Evolutionary conservation across 306 rosid species (phyloP).

Genomic region (Sindora glabra): DNA sequence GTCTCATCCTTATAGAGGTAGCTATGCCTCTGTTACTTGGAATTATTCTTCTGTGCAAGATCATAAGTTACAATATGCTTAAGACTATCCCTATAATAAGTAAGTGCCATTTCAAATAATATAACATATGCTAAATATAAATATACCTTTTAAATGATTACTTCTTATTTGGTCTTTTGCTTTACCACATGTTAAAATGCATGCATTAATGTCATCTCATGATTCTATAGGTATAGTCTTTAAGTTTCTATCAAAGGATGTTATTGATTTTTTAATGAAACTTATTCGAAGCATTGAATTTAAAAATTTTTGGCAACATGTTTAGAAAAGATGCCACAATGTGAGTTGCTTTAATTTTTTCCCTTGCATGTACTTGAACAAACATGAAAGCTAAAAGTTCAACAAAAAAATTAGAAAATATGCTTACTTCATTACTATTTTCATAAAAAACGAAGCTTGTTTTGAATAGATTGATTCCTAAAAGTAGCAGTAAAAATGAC

Average conservation of each 20-base stretch:
- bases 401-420: neutral
- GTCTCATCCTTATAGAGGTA: conserved; percentile 55
- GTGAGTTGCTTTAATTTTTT: conserved; percentile 48
- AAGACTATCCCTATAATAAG: conserved; percentile 64
- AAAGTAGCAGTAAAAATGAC: conserved; percentile 5
- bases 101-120: conserved; percentile 36
- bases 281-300: conserved; percentile 63
- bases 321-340: conserved; percentile 61
- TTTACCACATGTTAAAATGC: conserved; percentile 6
- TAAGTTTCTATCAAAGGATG: conserved; percentile 57
- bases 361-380: conserved; percentile 21
- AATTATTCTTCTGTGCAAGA: conserved; percentile 54
- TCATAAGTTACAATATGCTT: conserved; percentile 41
- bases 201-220: conserved; percentile 51
- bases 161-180: conserved; percentile 8
- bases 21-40: conserved; percentile 59
- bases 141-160: conserved; percentile 1
- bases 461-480: conserved; percentile 1
- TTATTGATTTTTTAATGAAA: conserved; percentile 56
- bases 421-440: conserved; percentile 1
- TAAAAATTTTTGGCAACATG: conserved; percentile 64
- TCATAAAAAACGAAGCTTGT: conserved; percentile 3
- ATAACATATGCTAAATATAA: neutral
- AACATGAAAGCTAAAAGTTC: conserved; percentile 4
- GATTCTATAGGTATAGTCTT: conserved; percentile 57